phyloP scores from a whole-genome alignment of 2,329 filamentous ascomycete genomes.

The Diplodia corticola region DNA sequence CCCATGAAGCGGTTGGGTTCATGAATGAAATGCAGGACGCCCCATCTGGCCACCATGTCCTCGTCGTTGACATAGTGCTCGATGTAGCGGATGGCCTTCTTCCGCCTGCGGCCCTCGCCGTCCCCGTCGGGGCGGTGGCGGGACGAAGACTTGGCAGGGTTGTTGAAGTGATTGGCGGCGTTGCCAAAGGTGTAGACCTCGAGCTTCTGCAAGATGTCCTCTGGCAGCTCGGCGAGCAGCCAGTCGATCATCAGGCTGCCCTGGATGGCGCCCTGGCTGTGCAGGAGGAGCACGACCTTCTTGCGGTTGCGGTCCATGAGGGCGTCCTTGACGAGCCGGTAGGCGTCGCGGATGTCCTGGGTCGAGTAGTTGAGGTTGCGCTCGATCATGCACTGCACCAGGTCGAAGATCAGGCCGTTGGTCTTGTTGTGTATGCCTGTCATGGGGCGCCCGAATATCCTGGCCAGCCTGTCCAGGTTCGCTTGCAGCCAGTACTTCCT shows the following conservation, averaged over 20 bases:
- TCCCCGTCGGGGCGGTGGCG: neutral
- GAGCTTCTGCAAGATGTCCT: conserved; percentile 28
- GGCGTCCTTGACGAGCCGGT: conserved; percentile 64
- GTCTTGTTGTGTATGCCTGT: conserved; percentile 76
- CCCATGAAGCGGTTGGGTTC: conserved; percentile 54
- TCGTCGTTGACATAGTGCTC: conserved; percentile 77
- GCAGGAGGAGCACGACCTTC: conserved; percentile 72
- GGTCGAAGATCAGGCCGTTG: conserved; percentile 70
- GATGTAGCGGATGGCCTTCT: conserved; percentile 63
- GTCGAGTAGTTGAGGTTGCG: conserved; percentile 74
- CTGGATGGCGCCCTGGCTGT: conserved; percentile 77
- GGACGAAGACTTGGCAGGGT: conserved; percentile 53
- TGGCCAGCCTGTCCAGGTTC: conserved; percentile 69
- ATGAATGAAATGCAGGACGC: conserved; percentile 67
- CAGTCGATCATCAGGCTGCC: conserved; percentile 73
- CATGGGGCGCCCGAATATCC: conserved; percentile 71
- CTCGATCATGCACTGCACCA: conserved; percentile 76
- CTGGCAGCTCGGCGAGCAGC: conserved; percentile 63
- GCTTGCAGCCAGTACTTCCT: conserved; percentile 47
- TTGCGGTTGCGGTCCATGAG: conserved; percentile 62
- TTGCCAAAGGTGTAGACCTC: conserved; percentile 77
- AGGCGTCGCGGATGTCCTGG: conserved; percentile 56
- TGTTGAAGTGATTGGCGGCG: conserved; percentile 80
- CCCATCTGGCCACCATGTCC: conserved; percentile 75
- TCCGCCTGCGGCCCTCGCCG: conserved; percentile 32